Evolutionary conservation across 768 basidiomycete genomes (phyloP), one percentile per base, ranked within the genome.

Genomic region (Naganishia friedmannii): DNA sequence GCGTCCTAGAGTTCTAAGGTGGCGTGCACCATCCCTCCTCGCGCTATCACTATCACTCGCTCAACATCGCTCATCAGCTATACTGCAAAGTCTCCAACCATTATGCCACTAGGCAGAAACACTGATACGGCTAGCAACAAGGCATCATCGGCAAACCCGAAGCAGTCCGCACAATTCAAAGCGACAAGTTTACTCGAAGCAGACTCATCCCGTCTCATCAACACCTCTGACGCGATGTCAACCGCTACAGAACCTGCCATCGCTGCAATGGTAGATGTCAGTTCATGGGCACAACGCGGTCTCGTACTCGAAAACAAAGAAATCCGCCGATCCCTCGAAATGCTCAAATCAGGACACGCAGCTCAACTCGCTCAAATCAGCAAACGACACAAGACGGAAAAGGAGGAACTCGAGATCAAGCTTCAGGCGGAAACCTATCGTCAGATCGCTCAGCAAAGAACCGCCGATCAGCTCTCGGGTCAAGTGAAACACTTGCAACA

Each of bases 291-390:
- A 23, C 60, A 63, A 21, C 21, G 60, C 37, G 60, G 60, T 45
- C 60, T 63, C 60, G 60, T 63, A 0, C 39, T 63, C 15, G 60
- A 63, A 42, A 63, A 63, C 60, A 63, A 63, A 23, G 60, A 63
- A 26, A 37, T 63, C 32, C 37, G 60, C n/a, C 60, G 60, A 1
- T 42, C 60, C 10, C 60, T 63, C 12, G 60, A 63, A 17, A 63
- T 63, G 60, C 39, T 42, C 60, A 63, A 63, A 29, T 63, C 60
- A n/a, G 60, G 23, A 45, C 60, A 63, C 46, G 42, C 60, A 37
- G 60, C 60, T 45, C 60, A 63, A 23, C 60, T 63, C 39, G 39
- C 39, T 26, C 60, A 63, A 26, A 63, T 63, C 60, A 29, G 17
- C 9, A 63, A 63, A 45, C 37, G 60, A 15, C 60, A 63, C 60